These are phyloP conservation scores for Melianthus villosus DNA, from an alignment of 441 rosid genomes.

Conservation along the genomic window DNA sequence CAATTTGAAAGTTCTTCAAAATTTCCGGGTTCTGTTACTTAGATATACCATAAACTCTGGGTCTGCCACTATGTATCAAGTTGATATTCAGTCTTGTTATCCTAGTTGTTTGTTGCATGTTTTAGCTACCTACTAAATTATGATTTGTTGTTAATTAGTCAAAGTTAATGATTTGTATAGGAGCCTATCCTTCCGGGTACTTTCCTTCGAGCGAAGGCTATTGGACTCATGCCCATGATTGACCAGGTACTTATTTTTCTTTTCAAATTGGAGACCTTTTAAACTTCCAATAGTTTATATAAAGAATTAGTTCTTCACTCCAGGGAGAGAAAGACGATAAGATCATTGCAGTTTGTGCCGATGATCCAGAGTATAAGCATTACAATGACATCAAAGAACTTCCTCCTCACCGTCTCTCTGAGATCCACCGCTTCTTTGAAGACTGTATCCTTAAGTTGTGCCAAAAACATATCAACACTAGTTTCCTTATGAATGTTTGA, in stretches of 20 bases:
- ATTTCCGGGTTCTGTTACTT: too few species aligned
- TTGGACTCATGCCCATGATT: constrained; percentile 96
- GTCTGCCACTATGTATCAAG: too few species aligned
- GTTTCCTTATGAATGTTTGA: too few species aligned
- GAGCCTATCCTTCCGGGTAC: constrained; percentile 86
- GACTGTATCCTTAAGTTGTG: constrained; percentile 60
- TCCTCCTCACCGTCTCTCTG: constrained; percentile 93
- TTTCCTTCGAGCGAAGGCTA: constrained; percentile 89
- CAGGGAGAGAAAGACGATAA: constrained; percentile 97
- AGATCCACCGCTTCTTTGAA: constrained; percentile 93
- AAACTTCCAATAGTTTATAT: too few species aligned
- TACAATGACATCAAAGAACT: constrained; percentile 82
- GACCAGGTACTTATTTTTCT: constrained; percentile 37
- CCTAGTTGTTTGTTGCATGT: constrained; percentile 6
- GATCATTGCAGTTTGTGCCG: constrained; percentile 94
- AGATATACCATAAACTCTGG: too few species aligned
- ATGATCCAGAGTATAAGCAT: constrained; percentile 93
- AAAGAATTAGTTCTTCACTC: constrained; percentile 8
- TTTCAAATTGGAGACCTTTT: background rate
- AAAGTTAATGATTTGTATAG: too few species aligned
- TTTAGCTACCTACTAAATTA: background rate
- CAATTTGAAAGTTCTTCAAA: too few species aligned
- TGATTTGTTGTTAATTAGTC: too few species aligned
- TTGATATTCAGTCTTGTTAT: too few species aligned
- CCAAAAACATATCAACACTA: too few species aligned